A percentile compares a stretch with the other conserved stretches of the same genome.
phyloP scores from a whole-genome alignment of 495 filamentous ascomycete species.

The Penicillium macrosclerotiorum region DNA sequence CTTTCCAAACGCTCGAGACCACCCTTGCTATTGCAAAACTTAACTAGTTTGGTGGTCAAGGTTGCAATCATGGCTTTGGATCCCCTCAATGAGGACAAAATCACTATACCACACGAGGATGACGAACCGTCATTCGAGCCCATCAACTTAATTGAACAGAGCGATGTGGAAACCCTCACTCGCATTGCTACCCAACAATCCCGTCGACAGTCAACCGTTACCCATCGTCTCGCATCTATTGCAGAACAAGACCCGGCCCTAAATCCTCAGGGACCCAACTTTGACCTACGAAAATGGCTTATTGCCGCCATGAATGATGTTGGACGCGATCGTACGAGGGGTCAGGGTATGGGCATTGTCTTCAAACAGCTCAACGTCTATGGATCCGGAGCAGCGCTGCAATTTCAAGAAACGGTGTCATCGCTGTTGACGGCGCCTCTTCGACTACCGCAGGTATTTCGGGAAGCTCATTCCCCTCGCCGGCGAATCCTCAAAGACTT shows the following conservation, averaged over 20 bases:
- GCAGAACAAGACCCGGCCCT: constrained; percentile 22
- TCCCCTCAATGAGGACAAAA: background rate
- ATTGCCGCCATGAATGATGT: constrained; percentile 24
- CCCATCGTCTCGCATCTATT: constrained; percentile 9
- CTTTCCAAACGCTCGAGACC: no score
- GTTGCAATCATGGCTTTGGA: constrained; percentile 5
- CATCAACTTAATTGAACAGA: constrained; percentile 13
- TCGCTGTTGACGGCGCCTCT: constrained; percentile 43
- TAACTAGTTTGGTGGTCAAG: no score
- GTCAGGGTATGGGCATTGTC: constrained; percentile 33
- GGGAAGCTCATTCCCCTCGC: constrained; percentile 13
- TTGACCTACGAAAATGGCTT: constrained; percentile 30
- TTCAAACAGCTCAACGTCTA: constrained; percentile 51
- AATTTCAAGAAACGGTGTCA: constrained; percentile 50
- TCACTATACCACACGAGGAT: constrained; percentile 1
- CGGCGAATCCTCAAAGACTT: constrained; percentile 39
- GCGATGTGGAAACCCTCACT: constrained; percentile 24
- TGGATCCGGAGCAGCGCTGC: constrained; percentile 49
- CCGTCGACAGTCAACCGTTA: constrained; percentile 14
- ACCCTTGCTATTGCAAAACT: no score
- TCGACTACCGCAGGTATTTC: constrained; percentile 24
- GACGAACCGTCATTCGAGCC: constrained; percentile 8
- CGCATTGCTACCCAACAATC: constrained; percentile 21
- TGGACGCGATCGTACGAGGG: constrained; percentile 19
- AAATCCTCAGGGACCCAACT: constrained; percentile 27